Evolutionary conservation across 176 grass and related monocot genomes (phyloP), one percentile per base, ranked within the genome.

Genomic region (Hsuehochloa calcarea): DNA sequence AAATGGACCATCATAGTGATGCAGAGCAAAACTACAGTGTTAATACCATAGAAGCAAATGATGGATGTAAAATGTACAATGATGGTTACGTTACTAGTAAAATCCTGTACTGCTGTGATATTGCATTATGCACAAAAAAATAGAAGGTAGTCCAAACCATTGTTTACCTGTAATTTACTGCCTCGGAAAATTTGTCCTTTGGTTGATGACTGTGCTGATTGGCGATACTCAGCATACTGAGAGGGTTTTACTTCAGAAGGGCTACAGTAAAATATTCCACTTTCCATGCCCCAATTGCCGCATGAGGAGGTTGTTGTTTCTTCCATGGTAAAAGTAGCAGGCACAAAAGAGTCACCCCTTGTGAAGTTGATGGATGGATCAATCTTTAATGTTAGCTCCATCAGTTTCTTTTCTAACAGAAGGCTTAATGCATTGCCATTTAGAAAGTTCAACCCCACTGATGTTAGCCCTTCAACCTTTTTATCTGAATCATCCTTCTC

Each of bases 401-500:
- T 90, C 41, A 98, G 59, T 77, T 98, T 93, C 55, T 90, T 88
- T 72, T 98, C 91, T 68, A 98, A 76, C 10, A 98, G 85, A 86
- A 91, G 89, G 82, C 91, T 91, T 80, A 98, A 84, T 13, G 92
- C 88, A 86, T 97, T 90, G 75, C 88, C 92, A 68, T 85, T 91
- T 22, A 90, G 64, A 83, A 84, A 90, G 68, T 92, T 86, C 20
- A 84, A 68, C 7, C 84, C 80, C n/a, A 70, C 56, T 60, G 91
- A 93, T 68, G 83, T 75, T 51, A 76, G 27, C 8, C 63, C 86
- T 80, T 89, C 89, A 10, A 27, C 66, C 51, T 80, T 87, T 73
- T 54, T 75, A 56, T 91, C 77, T 14, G 45, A 79, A 85, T 68
- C 54, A 80, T 84, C 77, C 44, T 87, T 89, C 41, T 87, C 70